Evolutionary conservation across 352 stramenopile species (phyloP).

Genomic region (Elongisporangium prolatum): DNA sequence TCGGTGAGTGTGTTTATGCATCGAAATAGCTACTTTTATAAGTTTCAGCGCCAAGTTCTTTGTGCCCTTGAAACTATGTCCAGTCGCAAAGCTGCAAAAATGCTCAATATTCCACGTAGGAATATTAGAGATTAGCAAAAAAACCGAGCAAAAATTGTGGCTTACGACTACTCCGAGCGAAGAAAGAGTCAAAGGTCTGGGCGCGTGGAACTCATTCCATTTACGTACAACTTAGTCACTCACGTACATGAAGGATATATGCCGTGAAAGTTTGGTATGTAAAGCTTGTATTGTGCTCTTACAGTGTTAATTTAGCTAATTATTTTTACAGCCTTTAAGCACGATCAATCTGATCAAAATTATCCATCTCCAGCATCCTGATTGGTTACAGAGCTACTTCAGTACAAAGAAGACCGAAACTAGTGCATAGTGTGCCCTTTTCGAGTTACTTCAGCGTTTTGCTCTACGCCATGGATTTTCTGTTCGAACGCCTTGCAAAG

Average conservation of each 20-base stretch:
- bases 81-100: too few relatives aligned
- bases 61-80: too few relatives aligned
- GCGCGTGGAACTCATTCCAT: too few relatives aligned
- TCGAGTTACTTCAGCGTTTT: slow-evolving; percentile 2
- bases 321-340: slow-evolving; percentile 1
- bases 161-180: too few relatives aligned
- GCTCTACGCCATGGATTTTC: not conserved
- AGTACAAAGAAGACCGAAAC: not conserved
- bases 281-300: not conserved
- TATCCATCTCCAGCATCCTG: not conserved
- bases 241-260: slow-evolving; percentile 5
- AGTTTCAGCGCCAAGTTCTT: too few relatives aligned
- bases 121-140: too few relatives aligned
- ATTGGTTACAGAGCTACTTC: not conserved
- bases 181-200: too few relatives aligned
- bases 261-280: not conserved
- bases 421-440: not conserved
- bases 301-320: too few relatives aligned
- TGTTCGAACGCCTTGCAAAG: not conserved
- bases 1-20: too few relatives aligned
- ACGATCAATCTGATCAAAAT: not conserved
- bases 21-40: too few relatives aligned
- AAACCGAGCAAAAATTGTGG: too few relatives aligned
- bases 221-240: not conserved
- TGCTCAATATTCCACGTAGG: too few relatives aligned